These are phyloP conservation scores for Musa balbisiana DNA, from an alignment of 202 grass and related monocot species.

Conservation along the genomic window DNA sequence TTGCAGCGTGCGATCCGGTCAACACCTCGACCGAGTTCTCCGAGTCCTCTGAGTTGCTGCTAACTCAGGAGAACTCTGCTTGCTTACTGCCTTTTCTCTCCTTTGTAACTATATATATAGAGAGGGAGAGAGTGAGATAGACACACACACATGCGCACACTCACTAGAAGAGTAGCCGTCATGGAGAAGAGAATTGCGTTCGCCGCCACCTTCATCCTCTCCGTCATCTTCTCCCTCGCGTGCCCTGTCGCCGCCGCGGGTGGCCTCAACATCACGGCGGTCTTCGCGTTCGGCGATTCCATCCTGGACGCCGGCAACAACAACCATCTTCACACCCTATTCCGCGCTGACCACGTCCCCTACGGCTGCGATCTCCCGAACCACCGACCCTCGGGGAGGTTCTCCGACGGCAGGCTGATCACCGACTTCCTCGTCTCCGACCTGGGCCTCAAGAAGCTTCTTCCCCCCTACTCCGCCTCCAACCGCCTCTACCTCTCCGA, in stretches of 20 bases:
- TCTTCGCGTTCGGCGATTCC: slow-evolving; percentile 74
- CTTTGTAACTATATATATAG: no score
- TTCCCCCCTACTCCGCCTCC: no score
- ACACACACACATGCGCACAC: no score
- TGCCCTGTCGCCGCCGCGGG: background rate
- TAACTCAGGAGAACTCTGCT: no score
- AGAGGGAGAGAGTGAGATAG: no score
- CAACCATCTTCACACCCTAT: slow-evolving; percentile 36
- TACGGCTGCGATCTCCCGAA: slow-evolving; percentile 47
- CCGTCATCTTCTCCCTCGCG: slow-evolving; percentile 14
- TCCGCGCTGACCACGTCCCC: slow-evolving; percentile 45
- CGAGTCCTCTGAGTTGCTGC: no score
- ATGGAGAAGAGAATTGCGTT: no score
- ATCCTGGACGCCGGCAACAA: slow-evolving; percentile 76
- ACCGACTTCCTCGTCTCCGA: slow-evolving; percentile 37
- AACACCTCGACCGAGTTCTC: no score
- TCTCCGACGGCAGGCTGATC: slow-evolving; percentile 59
- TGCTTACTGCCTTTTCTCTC: no score
- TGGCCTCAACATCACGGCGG: slow-evolving; percentile 24
- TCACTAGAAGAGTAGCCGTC: no score
- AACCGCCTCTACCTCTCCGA: background rate
- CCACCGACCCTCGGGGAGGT: slow-evolving; percentile 38
- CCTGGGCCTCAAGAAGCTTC: no score
- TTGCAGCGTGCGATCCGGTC: no score
- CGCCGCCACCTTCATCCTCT: background rate